Conservation (phyloP, 768 basidiomycete genomes). For the Mrakia frigida region DNA sequence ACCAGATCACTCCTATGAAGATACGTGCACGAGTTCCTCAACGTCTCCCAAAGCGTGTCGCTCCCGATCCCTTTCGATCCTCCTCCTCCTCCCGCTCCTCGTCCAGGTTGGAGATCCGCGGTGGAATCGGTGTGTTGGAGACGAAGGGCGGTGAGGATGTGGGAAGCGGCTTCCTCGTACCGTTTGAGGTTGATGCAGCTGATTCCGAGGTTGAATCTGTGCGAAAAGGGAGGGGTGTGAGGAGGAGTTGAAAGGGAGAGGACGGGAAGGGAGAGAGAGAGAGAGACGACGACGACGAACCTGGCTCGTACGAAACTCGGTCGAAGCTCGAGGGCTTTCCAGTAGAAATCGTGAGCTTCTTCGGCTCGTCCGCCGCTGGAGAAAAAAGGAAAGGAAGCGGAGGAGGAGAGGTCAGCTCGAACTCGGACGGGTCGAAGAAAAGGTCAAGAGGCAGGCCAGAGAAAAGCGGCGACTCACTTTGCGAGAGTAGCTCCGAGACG, state of each 20-base stretch:
- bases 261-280: constrained; percentile 1
- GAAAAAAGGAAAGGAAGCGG: not conserved
- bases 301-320: constrained; percentile 86
- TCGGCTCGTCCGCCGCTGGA: constrained; percentile 57
- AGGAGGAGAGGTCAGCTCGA: not conserved
- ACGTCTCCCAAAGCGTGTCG: constrained; percentile 75
- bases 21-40: constrained; percentile 29
- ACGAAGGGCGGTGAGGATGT: constrained; percentile 80
- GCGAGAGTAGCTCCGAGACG: constrained; percentile 91
- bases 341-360: constrained; percentile 82
- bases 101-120: constrained; percentile 43
- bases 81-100: constrained; percentile 42
- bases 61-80: constrained; percentile 63
- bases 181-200: constrained; percentile 85
- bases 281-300: constrained; percentile 38
- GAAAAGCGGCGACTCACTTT: constrained; percentile 47
- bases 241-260: constrained; percentile 8
- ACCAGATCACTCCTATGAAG: constrained; percentile 74
- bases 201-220: constrained; percentile 87
- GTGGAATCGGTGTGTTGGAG: constrained; percentile 77
- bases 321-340: constrained; percentile 76
- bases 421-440: too few relatives aligned
- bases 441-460: not conserved
- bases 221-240: not conserved
- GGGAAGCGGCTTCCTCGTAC: constrained; percentile 78